phyloP scores from a whole-genome alignment of 2,329 filamentous ascomycete species.

The Colletotrichum coccodes region DNA sequence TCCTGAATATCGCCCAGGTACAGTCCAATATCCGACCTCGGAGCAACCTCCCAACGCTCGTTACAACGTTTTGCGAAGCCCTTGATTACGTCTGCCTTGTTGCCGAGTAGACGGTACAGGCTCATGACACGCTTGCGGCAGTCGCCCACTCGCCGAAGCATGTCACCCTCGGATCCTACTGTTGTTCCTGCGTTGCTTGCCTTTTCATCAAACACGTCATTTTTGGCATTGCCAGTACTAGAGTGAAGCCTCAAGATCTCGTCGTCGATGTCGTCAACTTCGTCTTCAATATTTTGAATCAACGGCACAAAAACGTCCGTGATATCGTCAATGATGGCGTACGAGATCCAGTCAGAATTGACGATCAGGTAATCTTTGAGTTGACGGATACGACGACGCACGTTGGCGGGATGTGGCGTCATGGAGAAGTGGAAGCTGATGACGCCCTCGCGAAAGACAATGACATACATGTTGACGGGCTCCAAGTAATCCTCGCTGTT shows the following conservation, averaged over 20 bases:
- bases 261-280: constrained; percentile 97
- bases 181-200: constrained; percentile 56
- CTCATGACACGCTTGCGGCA: constrained; percentile 98
- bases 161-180: constrained; percentile 72
- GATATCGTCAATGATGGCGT: constrained; percentile 97
- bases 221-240: constrained; percentile 54
- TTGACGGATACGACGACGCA: constrained; percentile 91
- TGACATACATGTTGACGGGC: constrained; percentile 96
- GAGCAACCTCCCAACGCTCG: constrained; percentile 96
- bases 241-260: constrained; percentile 86
- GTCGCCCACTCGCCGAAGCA: constrained; percentile 92
- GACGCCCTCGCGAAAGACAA: constrained; percentile 95
- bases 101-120: constrained; percentile 89
- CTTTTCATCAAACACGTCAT: constrained; percentile 54
- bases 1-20: constrained; percentile 99
- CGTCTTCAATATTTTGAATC: constrained; percentile 92
- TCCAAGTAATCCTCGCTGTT: constrained; percentile 91
- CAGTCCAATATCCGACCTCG: constrained; percentile 93
- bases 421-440: constrained; percentile 98
- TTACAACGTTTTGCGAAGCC: constrained; percentile 98
- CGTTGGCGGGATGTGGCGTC: constrained; percentile 95
- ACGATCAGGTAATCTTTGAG: constrained; percentile 93
- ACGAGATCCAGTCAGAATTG: constrained; percentile 97
- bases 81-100: constrained; percentile 99
- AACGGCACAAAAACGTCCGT: constrained; percentile 95